Conservation (phyloP, 768 basidiomycete species). For the Mycena latifolia region DNA sequence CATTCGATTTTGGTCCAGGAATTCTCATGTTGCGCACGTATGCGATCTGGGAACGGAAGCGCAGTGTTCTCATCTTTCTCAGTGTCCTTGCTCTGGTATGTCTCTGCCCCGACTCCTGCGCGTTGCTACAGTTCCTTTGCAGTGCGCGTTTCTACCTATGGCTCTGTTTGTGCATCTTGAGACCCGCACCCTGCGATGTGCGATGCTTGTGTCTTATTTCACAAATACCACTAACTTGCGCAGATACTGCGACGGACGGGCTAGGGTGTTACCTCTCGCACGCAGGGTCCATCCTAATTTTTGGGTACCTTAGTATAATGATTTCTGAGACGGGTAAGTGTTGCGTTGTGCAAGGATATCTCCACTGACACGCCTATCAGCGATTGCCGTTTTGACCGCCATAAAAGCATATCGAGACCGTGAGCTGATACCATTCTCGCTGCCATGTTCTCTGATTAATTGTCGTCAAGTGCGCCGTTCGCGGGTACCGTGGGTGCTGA, state of each 20-base stretch:
- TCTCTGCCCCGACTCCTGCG: neutral
- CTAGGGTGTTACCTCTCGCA: constrained; percentile 48
- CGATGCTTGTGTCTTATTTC: constrained; percentile 15
- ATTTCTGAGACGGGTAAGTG: constrained; percentile 56
- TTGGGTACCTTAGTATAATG: constrained; percentile 53
- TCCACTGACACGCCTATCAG: constrained; percentile 37
- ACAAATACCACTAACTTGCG: constrained; percentile 2
- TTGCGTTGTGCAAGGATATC: neutral
- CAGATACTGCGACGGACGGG: constrained; percentile 37
- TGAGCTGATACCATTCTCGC: constrained; percentile 37
- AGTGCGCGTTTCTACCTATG: constrained; percentile 49
- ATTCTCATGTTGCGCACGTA: constrained; percentile 59
- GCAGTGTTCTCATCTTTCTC: constrained; percentile 47
- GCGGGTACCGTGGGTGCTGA: constrained; percentile 50
- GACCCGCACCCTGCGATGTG: constrained; percentile 49
- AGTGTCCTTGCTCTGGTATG: constrained; percentile 42
- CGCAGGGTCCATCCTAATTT: constrained; percentile 52
- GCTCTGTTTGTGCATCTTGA: constrained; percentile 49
- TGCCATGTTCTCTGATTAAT: constrained; percentile 22
- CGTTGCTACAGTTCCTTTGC: neutral
- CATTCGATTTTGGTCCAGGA: too few species aligned
- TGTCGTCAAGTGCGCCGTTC: constrained; percentile 47
- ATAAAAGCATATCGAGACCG: constrained; percentile 53
- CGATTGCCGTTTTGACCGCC: constrained; percentile 51
- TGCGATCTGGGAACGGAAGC: constrained; percentile 57